Evolutionary conservation across 1,284 basidiomycete genomes (phyloP).

Genomic region (Microbotryum scabiosae): DNA sequence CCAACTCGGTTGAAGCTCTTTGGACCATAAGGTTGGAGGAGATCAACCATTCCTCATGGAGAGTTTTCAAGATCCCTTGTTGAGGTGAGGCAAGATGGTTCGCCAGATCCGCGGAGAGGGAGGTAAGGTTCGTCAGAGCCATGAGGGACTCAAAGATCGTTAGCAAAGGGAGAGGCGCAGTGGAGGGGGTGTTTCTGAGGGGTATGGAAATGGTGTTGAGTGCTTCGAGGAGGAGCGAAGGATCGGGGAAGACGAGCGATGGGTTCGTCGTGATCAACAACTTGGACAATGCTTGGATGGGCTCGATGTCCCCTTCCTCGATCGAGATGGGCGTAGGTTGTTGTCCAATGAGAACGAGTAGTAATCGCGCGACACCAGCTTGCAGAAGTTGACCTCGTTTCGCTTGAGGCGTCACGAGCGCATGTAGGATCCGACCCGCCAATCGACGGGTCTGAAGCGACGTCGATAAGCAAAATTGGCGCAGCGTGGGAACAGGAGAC

Average conservation of each 20-base stretch:
- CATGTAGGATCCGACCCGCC: slow-evolving; percentile 53
- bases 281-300: slow-evolving; percentile 84
- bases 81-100: slow-evolving; percentile 50
- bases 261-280: slow-evolving; percentile 86
- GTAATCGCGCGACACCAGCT: slow-evolving; percentile 67
- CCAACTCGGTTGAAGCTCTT: slow-evolving; percentile 79
- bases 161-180: slow-evolving; percentile 50
- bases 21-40: slow-evolving; percentile 71
- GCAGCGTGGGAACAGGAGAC: slow-evolving; percentile 52
- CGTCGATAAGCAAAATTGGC: slow-evolving; percentile 50
- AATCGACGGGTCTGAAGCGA: slow-evolving; percentile 38
- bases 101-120: slow-evolving; percentile 59
- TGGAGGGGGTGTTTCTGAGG: slow-evolving; percentile 51
- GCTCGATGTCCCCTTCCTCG: slow-evolving; percentile 49
- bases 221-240: slow-evolving; percentile 63
- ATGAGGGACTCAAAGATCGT: slow-evolving; percentile 88
- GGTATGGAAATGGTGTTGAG: slow-evolving; percentile 66
- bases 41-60: slow-evolving; percentile 69
- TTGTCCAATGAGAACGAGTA: slow-evolving; percentile 54
- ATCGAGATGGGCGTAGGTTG: slow-evolving; percentile 8
- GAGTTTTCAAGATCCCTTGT: slow-evolving; percentile 55
- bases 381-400: slow-evolving; percentile 72
- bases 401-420: slow-evolving; percentile 63
- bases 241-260: slow-evolving; percentile 68
- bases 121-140: slow-evolving; percentile 90